Evolutionary conservation across 2,329 filamentous ascomycete genomes (phyloP).

Genomic region (Aspergillus pseudoterreus): DNA sequence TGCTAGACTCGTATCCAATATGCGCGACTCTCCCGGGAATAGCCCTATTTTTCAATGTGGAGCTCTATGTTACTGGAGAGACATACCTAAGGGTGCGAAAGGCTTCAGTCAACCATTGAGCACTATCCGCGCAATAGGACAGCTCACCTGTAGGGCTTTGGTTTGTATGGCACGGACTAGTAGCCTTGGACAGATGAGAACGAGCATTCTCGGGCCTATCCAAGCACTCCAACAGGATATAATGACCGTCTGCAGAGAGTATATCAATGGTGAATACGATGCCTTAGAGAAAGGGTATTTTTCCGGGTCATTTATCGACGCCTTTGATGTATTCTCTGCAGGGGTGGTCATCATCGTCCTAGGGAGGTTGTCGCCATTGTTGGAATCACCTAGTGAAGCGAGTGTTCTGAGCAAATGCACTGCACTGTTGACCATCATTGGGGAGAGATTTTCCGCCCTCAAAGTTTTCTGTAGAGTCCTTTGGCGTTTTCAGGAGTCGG

Average conservation of each 20-base stretch:
- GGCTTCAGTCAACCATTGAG: neutral
- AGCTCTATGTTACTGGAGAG: slow-evolving; percentile 17
- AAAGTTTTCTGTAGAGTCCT: slow-evolving; percentile 13
- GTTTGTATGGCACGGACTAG: neutral
- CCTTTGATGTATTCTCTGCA: slow-evolving; percentile 17
- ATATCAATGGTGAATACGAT: slow-evolving; percentile 14
- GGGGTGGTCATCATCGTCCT: slow-evolving; percentile 13
- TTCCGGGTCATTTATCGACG: slow-evolving; percentile 12
- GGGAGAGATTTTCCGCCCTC: slow-evolving; percentile 13
- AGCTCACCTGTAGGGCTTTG: slow-evolving; percentile 3
- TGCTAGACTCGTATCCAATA: slow-evolving; percentile 15
- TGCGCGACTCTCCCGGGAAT: slow-evolving; percentile 2
- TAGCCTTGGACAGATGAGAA: neutral
- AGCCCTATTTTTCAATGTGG: slow-evolving; percentile 12
- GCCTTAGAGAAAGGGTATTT: slow-evolving; percentile 11
- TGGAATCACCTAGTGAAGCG: neutral
- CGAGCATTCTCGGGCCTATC: neutral
- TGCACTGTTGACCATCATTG: slow-evolving; percentile 13
- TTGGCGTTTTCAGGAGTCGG: slow-evolving; percentile 4
- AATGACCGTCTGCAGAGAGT: slow-evolving; percentile 7
- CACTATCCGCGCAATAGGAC: neutral
- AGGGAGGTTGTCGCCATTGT: neutral
- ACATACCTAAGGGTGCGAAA: neutral
- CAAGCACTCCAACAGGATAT: slow-evolving; percentile 3
- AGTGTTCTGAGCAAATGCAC: slow-evolving; percentile 13